Evolutionary conservation across 306 rosid species (phyloP).

Genomic region (Quercus robur): DNA sequence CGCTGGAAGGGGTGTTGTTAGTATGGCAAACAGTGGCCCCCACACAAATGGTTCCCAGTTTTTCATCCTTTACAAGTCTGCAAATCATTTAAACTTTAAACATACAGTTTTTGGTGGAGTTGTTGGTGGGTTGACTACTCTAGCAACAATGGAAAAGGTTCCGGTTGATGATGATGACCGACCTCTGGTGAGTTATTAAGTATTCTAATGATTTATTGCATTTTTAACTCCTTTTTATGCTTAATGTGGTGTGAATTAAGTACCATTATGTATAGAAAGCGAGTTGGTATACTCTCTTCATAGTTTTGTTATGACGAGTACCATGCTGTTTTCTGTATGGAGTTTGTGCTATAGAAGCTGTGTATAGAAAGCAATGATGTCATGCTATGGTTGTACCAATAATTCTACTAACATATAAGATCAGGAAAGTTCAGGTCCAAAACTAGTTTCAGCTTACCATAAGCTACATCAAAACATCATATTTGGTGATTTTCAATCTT

Average conservation of each 20-base stretch:
- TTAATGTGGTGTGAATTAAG: background rate
- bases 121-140: slow-evolving; percentile 88
- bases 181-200: slow-evolving; percentile 57
- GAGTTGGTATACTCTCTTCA: background rate
- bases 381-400: background rate
- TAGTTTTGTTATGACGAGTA: background rate
- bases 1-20: slow-evolving; percentile 93
- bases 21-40: slow-evolving; percentile 99
- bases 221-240: slow-evolving; percentile 1
- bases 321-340: background rate
- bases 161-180: slow-evolving; percentile 84
- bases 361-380: background rate
- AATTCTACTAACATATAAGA: background rate
- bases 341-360: background rate
- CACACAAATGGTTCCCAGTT: slow-evolving; percentile 98
- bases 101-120: slow-evolving; percentile 92
- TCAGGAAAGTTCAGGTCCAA: background rate
- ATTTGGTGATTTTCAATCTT: slow-evolving; percentile 10
- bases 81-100: slow-evolving; percentile 87
- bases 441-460: background rate
- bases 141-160: slow-evolving; percentile 91
- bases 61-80: slow-evolving; percentile 91
- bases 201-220: slow-evolving; percentile 9
- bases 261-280: background rate
- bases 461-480: background rate